Conservation (phyloP, 371 early-diverging fungal genomes). For the Synchytrium microbalum region DNA sequence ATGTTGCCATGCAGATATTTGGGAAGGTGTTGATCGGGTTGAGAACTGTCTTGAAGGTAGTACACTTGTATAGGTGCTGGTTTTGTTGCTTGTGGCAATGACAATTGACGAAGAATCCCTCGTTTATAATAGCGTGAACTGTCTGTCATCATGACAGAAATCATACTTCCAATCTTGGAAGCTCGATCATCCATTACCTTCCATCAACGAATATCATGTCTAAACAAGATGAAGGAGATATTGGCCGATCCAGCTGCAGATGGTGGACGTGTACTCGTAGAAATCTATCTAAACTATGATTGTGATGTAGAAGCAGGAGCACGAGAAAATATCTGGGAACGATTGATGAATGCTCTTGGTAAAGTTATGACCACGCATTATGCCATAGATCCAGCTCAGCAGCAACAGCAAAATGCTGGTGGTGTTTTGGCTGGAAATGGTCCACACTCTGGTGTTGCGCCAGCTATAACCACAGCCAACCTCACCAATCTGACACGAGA, state of each 20-base stretch:
- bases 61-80: neutral
- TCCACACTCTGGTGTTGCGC: conserved; percentile 15
- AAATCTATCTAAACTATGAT: conserved; percentile 94
- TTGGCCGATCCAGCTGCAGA: conserved; percentile 68
- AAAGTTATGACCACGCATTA: conserved; percentile 44
- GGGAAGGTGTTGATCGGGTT: conserved; percentile 62
- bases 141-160: conserved; percentile 69
- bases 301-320: conserved; percentile 66
- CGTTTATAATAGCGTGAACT: conserved; percentile 45
- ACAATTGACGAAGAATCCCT: neutral
- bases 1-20: conserved; percentile 72
- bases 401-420: neutral
- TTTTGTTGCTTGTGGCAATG: neutral
- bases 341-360: conserved; percentile 57
- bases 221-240: conserved; percentile 33
- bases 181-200: conserved; percentile 33
- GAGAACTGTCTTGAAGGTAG: conserved; percentile 60
- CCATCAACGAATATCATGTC: conserved; percentile 31
- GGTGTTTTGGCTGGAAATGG: conserved; percentile 1
- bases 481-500: conserved; percentile 36
- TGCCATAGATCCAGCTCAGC: conserved; percentile 22
- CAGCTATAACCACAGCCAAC: conserved; percentile 36
- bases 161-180: conserved; percentile 62
- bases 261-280: conserved; percentile 63
- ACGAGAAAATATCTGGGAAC: conserved; percentile 70